Percentiles rank a stretch among this genome's conserved stretches.
phyloP scores from a whole-genome alignment of 2,329 filamentous ascomycete species.

The Colletotrichum eleusines region DNA sequence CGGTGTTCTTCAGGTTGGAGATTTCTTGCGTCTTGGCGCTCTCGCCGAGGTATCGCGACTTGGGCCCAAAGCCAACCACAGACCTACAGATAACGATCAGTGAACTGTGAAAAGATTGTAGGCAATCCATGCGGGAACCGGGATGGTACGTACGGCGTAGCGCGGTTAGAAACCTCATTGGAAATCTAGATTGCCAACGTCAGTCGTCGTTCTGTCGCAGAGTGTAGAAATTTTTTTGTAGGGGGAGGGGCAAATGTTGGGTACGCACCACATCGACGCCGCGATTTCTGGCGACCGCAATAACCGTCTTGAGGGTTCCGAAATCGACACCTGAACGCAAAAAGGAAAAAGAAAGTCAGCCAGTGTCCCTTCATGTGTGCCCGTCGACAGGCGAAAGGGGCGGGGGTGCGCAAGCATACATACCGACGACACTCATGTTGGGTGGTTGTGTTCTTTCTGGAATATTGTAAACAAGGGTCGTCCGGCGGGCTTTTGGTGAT shows the following conservation, averaged over 20 bases:
- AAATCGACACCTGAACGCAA: slow-evolving; percentile 81
- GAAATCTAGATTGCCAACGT: slow-evolving; percentile 75
- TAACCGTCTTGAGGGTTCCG: slow-evolving; percentile 95
- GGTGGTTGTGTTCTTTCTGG: slow-evolving; percentile 45
- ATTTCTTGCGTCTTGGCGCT: slow-evolving; percentile 98
- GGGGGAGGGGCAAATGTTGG: slow-evolving; percentile 41
- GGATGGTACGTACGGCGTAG: slow-evolving; percentile 85
- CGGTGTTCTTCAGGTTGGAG: slow-evolving; percentile 99
- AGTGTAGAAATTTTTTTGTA: slow-evolving; percentile 24
- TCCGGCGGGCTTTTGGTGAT: slow-evolving; percentile 21
- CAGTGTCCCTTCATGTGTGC: not conserved
- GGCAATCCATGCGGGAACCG: slow-evolving; percentile 21
- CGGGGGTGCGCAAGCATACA: slow-evolving; percentile 52
- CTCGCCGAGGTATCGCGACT: slow-evolving; percentile 94
- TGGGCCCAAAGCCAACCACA: slow-evolving; percentile 94
- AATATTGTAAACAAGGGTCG: slow-evolving; percentile 37
- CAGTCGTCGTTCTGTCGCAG: slow-evolving; percentile 39
- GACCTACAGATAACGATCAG: slow-evolving; percentile 67
- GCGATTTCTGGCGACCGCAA: slow-evolving; percentile 97
- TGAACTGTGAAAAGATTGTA: slow-evolving; percentile 40
- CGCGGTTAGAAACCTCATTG: slow-evolving; percentile 99
- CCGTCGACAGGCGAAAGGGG: slow-evolving; percentile 1
- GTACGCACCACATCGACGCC: slow-evolving; percentile 97
- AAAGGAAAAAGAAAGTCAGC: slow-evolving; percentile 39
- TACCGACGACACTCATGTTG: slow-evolving; percentile 69